These are phyloP conservation scores for Ophioceras dolichostomum DNA, from an alignment of 2,329 filamentous ascomycete species.

Conservation along the genomic window DNA sequence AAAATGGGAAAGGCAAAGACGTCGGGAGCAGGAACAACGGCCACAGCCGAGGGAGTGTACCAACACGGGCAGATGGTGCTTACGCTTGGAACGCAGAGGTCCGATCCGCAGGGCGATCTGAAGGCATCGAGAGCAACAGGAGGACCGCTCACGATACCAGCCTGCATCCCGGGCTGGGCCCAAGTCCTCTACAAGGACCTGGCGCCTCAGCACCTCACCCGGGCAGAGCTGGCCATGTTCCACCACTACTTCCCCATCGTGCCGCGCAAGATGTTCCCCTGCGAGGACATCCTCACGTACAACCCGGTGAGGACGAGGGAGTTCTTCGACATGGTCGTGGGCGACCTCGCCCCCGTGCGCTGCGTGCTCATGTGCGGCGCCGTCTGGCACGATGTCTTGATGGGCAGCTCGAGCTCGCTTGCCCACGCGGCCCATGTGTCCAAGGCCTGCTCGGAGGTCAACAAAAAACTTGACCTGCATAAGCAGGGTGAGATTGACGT, in stretches of 20 bases:
- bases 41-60: too few relatives aligned
- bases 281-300: slow-evolving; percentile 17
- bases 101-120: too few relatives aligned
- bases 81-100: neutral
- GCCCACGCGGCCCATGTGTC: slow-evolving; percentile 13
- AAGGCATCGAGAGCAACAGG: slow-evolving; percentile 1
- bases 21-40: too few relatives aligned
- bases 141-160: too few relatives aligned
- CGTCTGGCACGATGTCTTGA: slow-evolving; percentile 12
- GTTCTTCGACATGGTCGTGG: slow-evolving; percentile 14
- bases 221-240: slow-evolving; percentile 15
- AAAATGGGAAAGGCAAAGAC: neutral
- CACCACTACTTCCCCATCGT: slow-evolving; percentile 14
- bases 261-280: slow-evolving; percentile 19
- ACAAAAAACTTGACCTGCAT: slow-evolving; percentile 10
- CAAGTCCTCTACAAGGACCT: slow-evolving; percentile 5
- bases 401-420: slow-evolving; percentile 7
- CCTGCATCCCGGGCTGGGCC: neutral
- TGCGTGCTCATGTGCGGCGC: slow-evolving; percentile 18
- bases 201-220: slow-evolving; percentile 6
- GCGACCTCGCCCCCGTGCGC: slow-evolving; percentile 14
- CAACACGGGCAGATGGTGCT: too few relatives aligned
- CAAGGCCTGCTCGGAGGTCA: slow-evolving; percentile 13
- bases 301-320: slow-evolving; percentile 14
- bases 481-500: slow-evolving; percentile 9